Conservation (phyloP, 2,329 filamentous ascomycete genomes). For the Apiospora phragmitis region DNA sequence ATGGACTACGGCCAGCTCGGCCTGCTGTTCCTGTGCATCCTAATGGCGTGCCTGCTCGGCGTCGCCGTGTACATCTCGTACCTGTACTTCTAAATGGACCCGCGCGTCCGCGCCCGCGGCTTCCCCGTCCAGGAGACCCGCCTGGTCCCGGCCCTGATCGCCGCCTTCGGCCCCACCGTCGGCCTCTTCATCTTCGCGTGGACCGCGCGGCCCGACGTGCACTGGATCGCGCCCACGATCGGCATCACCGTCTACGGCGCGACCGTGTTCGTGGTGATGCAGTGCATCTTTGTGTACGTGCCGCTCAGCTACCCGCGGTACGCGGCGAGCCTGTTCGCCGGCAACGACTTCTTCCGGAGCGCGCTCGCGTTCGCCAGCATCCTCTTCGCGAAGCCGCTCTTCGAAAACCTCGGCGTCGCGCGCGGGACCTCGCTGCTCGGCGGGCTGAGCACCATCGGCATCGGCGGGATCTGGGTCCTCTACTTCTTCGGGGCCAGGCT, state of each 20-base stretch:
- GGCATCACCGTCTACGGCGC: conserved; percentile 46
- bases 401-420: conserved; percentile 58
- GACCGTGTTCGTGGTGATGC: conserved; percentile 26
- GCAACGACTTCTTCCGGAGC: conserved; percentile 23
- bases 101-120: conserved; percentile 61
- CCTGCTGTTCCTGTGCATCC: conserved; percentile 49
- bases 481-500: conserved; percentile 58
- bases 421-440: conserved; percentile 58
- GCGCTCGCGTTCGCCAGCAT: conserved; percentile 52
- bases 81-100: conserved; percentile 62
- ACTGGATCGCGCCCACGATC: conserved; percentile 56
- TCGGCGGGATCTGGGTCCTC: conserved; percentile 60
- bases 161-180: conserved; percentile 56
- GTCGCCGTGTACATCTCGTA: conserved; percentile 60
- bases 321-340: conserved; percentile 26
- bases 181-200: conserved; percentile 61
- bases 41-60: conserved; percentile 48
- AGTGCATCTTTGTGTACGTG: conserved; percentile 26
- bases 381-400: conserved; percentile 61
- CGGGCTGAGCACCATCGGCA: conserved; percentile 52
- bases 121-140: conserved; percentile 64
- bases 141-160: conserved; percentile 58
- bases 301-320: conserved; percentile 23
- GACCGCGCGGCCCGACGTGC: conserved; percentile 51
- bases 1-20: conserved; percentile 50